Evolutionary conservation across 306 rosid genomes (phyloP), one percentile per base, ranked within the genome.

Genomic region (Cucurbita moschata): DNA sequence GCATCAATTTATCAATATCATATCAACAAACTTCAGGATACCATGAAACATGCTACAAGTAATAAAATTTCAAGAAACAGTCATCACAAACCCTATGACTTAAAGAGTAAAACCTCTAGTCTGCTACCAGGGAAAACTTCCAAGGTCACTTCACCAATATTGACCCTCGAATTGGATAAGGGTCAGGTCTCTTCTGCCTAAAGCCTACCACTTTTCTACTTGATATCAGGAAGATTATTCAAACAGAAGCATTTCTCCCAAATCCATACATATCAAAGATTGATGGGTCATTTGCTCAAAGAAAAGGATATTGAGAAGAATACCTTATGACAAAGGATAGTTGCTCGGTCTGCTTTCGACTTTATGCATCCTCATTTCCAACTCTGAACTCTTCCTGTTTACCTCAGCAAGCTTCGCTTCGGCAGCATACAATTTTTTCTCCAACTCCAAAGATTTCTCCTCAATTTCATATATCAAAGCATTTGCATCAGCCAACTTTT

Each of bases 371-470:
- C 85, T 91, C 84, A 83, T 81, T 66, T 87, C 92, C 78, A 94
- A 81, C 85, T 85, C 96, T 43, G 87, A 72, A 74, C 82, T 87
- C 81, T 86, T 89, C 72, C 85, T 79, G 73, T 86, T 86, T 35
- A 81, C 88, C 90, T 87, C 92, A 54, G 87, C 87, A 42, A 91
- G 92, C 86, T 81, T 87, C 52, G 90, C 95, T 75, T 94, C 92
- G 12, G 90, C 96, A 76, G 89, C 96, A 85, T 71, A 77, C 76
- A 91, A 78, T 75, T 82, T 91, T 57, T 83, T 83, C 75, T 89
- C 82, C 26, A 86, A 81, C 74, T 82, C 87, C 63, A 84, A 71
- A 63, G 97, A 84, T 80, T 83, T 91, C 75, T 85, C 99, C 78
- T 86, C 89, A 79, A 87, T 83, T 78, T 95, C 92, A 68, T 76